These are phyloP conservation scores for Agrocybe pediades DNA, from an alignment of 768 basidiomycete species.

Conservation along the genomic window DNA sequence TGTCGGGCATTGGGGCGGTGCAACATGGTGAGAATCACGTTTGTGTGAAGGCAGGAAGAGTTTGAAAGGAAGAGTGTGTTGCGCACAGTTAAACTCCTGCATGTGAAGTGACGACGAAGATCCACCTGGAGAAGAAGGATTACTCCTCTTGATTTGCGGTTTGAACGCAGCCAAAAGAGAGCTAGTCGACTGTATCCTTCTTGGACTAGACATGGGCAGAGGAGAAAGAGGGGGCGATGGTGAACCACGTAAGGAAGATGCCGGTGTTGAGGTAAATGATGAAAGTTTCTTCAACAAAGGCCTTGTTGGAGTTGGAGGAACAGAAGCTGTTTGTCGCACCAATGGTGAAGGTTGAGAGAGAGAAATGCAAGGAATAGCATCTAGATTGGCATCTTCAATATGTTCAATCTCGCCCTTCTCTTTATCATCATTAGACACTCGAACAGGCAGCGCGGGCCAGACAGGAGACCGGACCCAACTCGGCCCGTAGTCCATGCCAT, in stretches of 20 bases:
- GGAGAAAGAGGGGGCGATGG: background rate
- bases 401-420: constrained; percentile 18
- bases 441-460: constrained; percentile 24
- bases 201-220: constrained; percentile 10
- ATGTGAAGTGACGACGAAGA: constrained; percentile 18
- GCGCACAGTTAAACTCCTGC: background rate
- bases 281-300: constrained; percentile 11
- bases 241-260: background rate
- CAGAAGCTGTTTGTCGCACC: constrained; percentile 6
- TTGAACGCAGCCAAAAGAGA: constrained; percentile 11
- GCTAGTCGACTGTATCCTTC: constrained; percentile 24
- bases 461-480: constrained; percentile 53
- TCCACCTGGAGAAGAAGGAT: constrained; percentile 33
- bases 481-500: constrained; percentile 39
- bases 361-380: constrained; percentile 18
- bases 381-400: constrained; percentile 18
- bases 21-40: background rate
- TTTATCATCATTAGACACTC: constrained; percentile 12
- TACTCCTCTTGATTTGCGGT: background rate
- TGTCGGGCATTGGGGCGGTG: background rate
- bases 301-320: constrained; percentile 11
- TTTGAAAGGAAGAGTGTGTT: background rate
- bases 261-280: constrained; percentile 9
- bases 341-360: constrained; percentile 15
- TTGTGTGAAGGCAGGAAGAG: background rate